Base-by-base conservation (phyloP, 2,329 filamentous ascomycete genomes). In the Aspergillus sp. region DNA sequence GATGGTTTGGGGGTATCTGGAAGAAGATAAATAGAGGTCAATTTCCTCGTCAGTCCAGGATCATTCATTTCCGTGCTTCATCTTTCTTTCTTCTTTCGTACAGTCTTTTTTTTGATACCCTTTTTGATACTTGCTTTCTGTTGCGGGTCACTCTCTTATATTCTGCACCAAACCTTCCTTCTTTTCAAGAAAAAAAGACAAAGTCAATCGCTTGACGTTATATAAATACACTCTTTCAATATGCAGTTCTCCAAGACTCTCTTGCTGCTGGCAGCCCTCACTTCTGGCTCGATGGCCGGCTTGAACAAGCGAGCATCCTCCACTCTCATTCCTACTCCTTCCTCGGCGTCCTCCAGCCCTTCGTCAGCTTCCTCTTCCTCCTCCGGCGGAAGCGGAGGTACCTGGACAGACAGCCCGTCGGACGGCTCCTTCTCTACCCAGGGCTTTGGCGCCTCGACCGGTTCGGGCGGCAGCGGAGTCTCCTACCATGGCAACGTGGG, bases 401-500 rank as follows among this genome's bases (percentile, higher is more conserved):
- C 46, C 38, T 61, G 59, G 59, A 59, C 52, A 30, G 29, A 49
- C 3, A 49, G 53, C 1, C 56, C 59, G 26, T 46, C 55, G 26
- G 52, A 48, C 41, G 56, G 56, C 32, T 40, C 46, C 33, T 63
- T 52, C 54, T 57, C 59, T 1, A 62, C 56, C 19, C 41, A 50
- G 4, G 67, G 66, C 43, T 70, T 70, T 51, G 67, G 67, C 39
- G 29, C 41, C 29, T 48, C 38, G 34, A 68, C 60, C 45, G 44
- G 47, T 42, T 49, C 47, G 29, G 54, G 52, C 27, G 52, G 56
- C 45, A 54, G 54, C 7, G 56, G 54, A 12, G 58, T 56, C 32
- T 59, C 56, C 46, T 69, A 68, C 59, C 19, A 47, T 5, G 67
- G 67, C 48, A 70, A 70, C 52, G 59, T 66, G 12, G 67, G 67